Base-by-base conservation (phyloP, 177 flowering plant genomes). In the Telopea speciosissima region DNA sequence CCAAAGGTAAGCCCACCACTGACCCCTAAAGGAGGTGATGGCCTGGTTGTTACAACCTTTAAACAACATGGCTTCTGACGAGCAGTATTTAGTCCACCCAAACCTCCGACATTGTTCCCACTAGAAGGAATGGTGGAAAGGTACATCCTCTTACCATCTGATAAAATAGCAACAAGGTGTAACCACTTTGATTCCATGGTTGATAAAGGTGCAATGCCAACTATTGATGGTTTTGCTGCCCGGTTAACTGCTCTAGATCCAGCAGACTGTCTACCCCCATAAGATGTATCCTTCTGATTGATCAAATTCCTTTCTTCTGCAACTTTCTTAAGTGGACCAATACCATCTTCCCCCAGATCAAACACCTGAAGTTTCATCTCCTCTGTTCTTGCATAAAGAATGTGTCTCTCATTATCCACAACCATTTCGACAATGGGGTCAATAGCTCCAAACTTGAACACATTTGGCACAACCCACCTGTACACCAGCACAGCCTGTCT, bases 401-500 rank as follows among this genome's bases (percentile, higher is more conserved):
- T 83, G 68, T 86, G 83, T 74, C 98, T 87, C 76, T 95, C 99
- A 78, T 87, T 85, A 78, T 95, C 99, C 72, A 86, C 79, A 74
- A 84, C 91, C 98, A 95, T 90, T 82, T 91, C 99, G 69, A 93
- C 84, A 71, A 95, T 82, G 52, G 99, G 93, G 78, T 95, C 97
- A 72, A 90, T 84, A 65, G 97, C 85, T 77, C 94, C 97, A 86
- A 93, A 95, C 80, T 86, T 91, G 74, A 95, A 90, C 21, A 91
- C 86, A 84, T 86, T 93, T 62, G 99, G 99, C 65, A 95, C 81
- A 62, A 92, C 92, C 99, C 99, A 95, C 82, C 99, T 95, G 86
- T 69, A 83, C 60, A 65, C 28, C 24, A 69, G 65, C 23, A 63
- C n/a, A 33, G 56, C 7, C 49, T 28, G 42, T 40, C 22, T n/a